phyloP scores from a whole-genome alignment of 2,329 filamentous ascomycete genomes.

The Ploettnerulaceae sp. region DNA sequence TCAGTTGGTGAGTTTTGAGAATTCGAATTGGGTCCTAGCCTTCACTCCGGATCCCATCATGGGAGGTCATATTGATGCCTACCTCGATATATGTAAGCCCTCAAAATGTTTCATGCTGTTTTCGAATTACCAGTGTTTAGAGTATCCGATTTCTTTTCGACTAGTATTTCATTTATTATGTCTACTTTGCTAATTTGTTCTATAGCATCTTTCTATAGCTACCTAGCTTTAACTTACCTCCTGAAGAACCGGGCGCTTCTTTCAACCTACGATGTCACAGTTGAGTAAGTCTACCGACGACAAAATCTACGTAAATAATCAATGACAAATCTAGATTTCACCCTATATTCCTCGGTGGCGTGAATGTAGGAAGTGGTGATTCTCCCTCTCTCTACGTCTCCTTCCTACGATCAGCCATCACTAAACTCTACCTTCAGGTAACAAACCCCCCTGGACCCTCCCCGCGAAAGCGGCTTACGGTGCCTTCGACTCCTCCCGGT shows the following conservation, averaged over 20 bases:
- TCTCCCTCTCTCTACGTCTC: conserved; percentile 31
- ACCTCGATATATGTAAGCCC: conserved; percentile 65
- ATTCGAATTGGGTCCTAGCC: too few species aligned
- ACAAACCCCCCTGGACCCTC: too few species aligned
- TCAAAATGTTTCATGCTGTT: too few species aligned
- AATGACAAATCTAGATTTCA: conserved; percentile 48
- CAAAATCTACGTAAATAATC: not conserved
- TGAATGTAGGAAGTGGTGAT: conserved; percentile 57
- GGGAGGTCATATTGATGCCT: conserved; percentile 61
- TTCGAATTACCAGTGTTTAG: too few species aligned
- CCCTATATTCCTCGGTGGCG: conserved; percentile 66
- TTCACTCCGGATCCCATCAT: too few species aligned
- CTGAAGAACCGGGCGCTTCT: conserved; percentile 51
- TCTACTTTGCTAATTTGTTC: not conserved
- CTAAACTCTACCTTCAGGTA: too few species aligned
- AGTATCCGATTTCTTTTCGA: too few species aligned
- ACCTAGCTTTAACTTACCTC: conserved; percentile 56
- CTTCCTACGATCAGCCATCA: not conserved
- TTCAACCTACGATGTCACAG: conserved; percentile 54
- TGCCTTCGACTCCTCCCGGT: too few species aligned
- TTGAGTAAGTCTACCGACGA: conserved; percentile 52
- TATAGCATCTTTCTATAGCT: conserved; percentile 61
- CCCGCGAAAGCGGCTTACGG: too few species aligned
- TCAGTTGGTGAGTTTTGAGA: too few species aligned
- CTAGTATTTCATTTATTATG: conserved; percentile 20